Evolutionary conservation across 2,329 filamentous ascomycete species (phyloP), one percentile per base, ranked within the genome.

Genomic region (Colletotrichum spinosum): DNA sequence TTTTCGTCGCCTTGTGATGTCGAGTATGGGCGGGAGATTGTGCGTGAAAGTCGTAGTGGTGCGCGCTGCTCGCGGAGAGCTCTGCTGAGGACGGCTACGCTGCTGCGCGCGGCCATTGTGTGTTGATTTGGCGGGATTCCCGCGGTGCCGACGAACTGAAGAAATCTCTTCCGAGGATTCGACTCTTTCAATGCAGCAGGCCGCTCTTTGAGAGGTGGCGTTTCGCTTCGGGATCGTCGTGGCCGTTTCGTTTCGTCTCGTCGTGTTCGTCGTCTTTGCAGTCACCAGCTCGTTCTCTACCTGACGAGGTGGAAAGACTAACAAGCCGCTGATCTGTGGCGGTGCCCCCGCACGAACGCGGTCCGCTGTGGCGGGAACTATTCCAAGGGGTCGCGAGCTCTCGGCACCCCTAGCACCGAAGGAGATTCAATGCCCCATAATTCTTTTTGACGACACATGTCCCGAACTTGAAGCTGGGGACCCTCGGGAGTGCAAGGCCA

Each of bases 361-460:
- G 48, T 53, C 53, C 48, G 45, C 58, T 62, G 53, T 66, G 48
- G 63, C 58, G 49, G 56, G 39, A 62, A 42, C n/a, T 51, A 44
- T 17, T n/a, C 25, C 12, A n/a, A 46, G 44, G 48, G 48, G 25
- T 33, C 25, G 25, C 25, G 25, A 4, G 25, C 25, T 42, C 49
- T 64, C 35, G 58, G 41, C 37, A 55, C 51, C 62, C 51, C 57
- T 56, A 52, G 41, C 38, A 38, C 57, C 57, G 56, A 65, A 52
- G 45, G 61, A 51, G 39, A 46, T 25, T 25, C 25, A 25, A 25
- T 45, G 56, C 52, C 62, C 63, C 52, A 44, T 63, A 57, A 42
- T 56, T 65, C 61, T 42, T 52, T 64, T 68, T 69, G 58, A 70
- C 68, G 67, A 70, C 68, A 69, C 68, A 69, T 70, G 67, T 70